Conservation (phyloP, 2,329 filamentous ascomycete species). For the Acrocalymma vagum region DNA sequence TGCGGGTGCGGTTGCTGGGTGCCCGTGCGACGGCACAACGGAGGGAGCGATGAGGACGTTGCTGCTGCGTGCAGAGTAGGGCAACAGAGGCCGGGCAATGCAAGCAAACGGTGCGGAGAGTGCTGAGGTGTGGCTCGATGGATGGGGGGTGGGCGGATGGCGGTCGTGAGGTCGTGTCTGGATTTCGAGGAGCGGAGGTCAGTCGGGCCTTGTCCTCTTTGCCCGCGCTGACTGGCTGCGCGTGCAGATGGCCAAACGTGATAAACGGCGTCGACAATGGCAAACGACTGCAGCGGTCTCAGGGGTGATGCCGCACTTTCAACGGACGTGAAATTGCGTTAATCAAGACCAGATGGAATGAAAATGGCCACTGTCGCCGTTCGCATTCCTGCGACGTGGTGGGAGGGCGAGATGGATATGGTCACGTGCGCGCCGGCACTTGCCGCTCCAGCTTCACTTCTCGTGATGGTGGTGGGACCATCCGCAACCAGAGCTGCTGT, state of each 20-base stretch:
- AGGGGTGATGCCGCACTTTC: too few species aligned
- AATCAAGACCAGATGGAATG: too few species aligned
- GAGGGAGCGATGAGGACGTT: conserved; percentile 13
- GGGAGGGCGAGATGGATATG: conserved; percentile 11
- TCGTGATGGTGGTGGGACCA: conserved; percentile 11
- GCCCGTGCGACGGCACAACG: conserved; percentile 41
- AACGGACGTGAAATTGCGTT: too few species aligned
- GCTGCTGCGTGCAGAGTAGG: conserved; percentile 13
- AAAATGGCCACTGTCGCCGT: conserved; percentile 4
- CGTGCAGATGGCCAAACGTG: conserved; percentile 30
- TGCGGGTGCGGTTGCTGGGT: conserved; percentile 47
- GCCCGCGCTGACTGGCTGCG: conserved; percentile 37
- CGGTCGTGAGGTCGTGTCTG: conserved; percentile 23
- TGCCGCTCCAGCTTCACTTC: too few species aligned
- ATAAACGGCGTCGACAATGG: conserved; percentile 15
- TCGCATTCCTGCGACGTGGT: conserved; percentile 22
- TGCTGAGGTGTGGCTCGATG: conserved; percentile 17
- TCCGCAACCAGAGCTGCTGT: conserved; percentile 13
- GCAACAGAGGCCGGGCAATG: conserved; percentile 24
- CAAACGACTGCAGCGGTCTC: background rate
- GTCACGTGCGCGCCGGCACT: conserved; percentile 23
- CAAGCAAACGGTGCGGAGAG: too few species aligned
- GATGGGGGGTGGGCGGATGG: conserved; percentile 32
- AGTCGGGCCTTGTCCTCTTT: conserved; percentile 34
- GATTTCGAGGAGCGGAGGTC: conserved; percentile 33